Percentiles rank a stretch among this genome's conserved stretches.
Conservation (phyloP, 2,329 filamentous ascomycete species). For the Colletotrichum tropicicola region DNA sequence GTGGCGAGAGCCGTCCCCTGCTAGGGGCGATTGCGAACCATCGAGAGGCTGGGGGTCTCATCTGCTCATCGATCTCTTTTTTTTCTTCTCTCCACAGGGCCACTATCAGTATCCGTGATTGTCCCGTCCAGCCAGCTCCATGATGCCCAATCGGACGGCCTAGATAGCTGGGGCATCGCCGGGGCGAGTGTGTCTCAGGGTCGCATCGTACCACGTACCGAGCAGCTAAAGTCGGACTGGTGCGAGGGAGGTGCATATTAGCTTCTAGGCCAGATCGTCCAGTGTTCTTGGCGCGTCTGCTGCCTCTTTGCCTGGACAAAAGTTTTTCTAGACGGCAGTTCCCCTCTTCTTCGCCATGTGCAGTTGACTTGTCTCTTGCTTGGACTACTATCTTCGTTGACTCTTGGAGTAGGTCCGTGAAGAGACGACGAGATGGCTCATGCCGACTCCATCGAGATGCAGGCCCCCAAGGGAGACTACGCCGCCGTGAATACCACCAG, state of each 20-base stretch:
- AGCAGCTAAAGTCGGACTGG: constrained; percentile 20
- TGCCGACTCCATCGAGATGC: constrained; percentile 2
- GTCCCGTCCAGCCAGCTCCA: too few species aligned
- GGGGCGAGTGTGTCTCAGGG: constrained; percentile 9
- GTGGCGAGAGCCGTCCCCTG: constrained; percentile 14
- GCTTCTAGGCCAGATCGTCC: not conserved
- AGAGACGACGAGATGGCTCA: not conserved
- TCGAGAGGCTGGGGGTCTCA: not conserved
- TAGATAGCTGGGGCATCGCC: not conserved
- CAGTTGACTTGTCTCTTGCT: not conserved
- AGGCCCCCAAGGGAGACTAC: constrained; percentile 4
- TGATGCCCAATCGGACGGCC: constrained; percentile 9
- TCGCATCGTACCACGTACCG: constrained; percentile 21
- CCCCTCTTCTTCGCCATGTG: not conserved
- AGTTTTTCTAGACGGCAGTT: not conserved
- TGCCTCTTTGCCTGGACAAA: not conserved
- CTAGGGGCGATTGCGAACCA: constrained; percentile 5
- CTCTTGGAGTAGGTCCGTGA: too few species aligned
- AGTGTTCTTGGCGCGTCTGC: constrained; percentile 8
- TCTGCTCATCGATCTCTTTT: too few species aligned
- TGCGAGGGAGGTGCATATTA: constrained; percentile 19
- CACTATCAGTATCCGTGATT: too few species aligned
- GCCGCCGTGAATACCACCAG: constrained; percentile 19
- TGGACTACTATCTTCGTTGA: too few species aligned
- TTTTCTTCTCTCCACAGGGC: not conserved